A percentile compares a stretch with the other conserved stretches of the same genome.
phyloP scores from a whole-genome alignment of 2,329 filamentous ascomycete genomes.

The Chalara sp. region DNA sequence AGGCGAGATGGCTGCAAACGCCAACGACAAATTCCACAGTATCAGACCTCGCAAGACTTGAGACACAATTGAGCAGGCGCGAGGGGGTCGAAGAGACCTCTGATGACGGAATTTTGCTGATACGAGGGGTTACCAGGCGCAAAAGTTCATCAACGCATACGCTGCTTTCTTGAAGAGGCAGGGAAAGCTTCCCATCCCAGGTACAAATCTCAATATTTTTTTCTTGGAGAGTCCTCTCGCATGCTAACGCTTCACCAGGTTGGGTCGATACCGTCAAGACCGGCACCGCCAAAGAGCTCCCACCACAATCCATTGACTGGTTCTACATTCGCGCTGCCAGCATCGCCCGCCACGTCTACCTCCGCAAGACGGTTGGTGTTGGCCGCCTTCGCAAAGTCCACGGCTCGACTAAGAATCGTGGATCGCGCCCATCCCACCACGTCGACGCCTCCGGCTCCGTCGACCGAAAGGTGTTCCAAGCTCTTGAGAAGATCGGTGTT shows the following conservation, averaged over 20 bases:
- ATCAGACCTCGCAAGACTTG: slow-evolving; percentile 9
- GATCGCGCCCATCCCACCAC: slow-evolving; percentile 85
- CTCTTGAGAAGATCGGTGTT: slow-evolving; percentile 98
- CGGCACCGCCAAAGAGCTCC: slow-evolving; percentile 91
- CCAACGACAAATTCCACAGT: slow-evolving; percentile 11
- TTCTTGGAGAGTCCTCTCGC: background rate
- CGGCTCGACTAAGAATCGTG: slow-evolving; percentile 96
- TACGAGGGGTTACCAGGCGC: slow-evolving; percentile 54
- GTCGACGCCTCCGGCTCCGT: slow-evolving; percentile 91
- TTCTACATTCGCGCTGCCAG: slow-evolving; percentile 86
- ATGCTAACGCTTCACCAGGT: slow-evolving; percentile 39
- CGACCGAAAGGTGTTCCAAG: slow-evolving; percentile 95
- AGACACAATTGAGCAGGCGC: slow-evolving; percentile 52
- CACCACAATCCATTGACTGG: slow-evolving; percentile 98
- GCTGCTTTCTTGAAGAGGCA: slow-evolving; percentile 88
- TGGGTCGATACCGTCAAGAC: slow-evolving; percentile 99
- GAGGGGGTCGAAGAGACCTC: slow-evolving; percentile 68
- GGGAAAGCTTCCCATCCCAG: slow-evolving; percentile 86
- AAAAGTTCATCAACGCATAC: slow-evolving; percentile 85
- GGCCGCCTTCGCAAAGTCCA: slow-evolving; percentile 96
- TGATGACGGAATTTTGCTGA: slow-evolving; percentile 70
- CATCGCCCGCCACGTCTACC: slow-evolving; percentile 96
- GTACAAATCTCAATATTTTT: slow-evolving; percentile 43
- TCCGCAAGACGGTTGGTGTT: slow-evolving; percentile 98
- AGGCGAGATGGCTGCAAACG: slow-evolving; percentile 5